phyloP scores from a whole-genome alignment of 495 filamentous ascomycete species.

The Lasiosphaeria hispida region DNA sequence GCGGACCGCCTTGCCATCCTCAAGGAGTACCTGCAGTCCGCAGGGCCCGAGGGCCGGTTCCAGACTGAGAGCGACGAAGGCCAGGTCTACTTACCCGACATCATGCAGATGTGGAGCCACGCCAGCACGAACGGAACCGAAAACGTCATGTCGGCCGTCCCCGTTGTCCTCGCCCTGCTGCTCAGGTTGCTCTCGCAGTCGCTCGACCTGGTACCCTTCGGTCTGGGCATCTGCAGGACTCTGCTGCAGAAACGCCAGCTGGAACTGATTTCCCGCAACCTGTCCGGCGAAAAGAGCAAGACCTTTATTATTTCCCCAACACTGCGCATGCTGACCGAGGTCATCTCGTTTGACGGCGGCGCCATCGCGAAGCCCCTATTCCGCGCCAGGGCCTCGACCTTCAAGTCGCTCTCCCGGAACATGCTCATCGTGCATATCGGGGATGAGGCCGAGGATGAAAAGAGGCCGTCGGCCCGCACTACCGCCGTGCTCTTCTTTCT shows the following conservation, averaged over 20 bases:
- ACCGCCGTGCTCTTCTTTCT: conserved; percentile 75
- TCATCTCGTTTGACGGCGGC: conserved; percentile 77
- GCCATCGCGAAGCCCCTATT: conserved; percentile 68
- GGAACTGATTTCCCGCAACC: conserved; percentile 66
- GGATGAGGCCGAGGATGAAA: conserved; percentile 50
- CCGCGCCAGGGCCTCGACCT: conserved; percentile 63
- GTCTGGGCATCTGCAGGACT: conserved; percentile 67
- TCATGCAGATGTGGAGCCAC: conserved; percentile 78
- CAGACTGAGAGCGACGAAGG: conserved; percentile 49
- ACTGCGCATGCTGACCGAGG: conserved; percentile 74
- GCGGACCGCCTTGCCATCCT: conserved; percentile 56
- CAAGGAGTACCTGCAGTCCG: conserved; percentile 67
- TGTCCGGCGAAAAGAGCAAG: conserved; percentile 71
- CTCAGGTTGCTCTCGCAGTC: conserved; percentile 67
- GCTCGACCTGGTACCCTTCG: conserved; percentile 68
- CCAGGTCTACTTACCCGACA: conserved; percentile 61
- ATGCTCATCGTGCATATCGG: conserved; percentile 53
- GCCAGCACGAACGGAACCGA: conserved; percentile 71
- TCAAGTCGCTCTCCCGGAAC: conserved; percentile 67
- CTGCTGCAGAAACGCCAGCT: conserved; percentile 70
- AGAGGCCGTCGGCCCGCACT: conserved; percentile 68
- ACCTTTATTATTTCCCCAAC: conserved; percentile 83
- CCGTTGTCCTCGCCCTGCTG: conserved; percentile 72
- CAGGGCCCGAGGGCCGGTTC: conserved; percentile 57
- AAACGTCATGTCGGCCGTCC: conserved; percentile 67